Percentiles rank a stretch among this genome's conserved stretches.
These are phyloP conservation scores for Grammothele lineata DNA, from an alignment of 768 basidiomycete genomes.

Conservation along the genomic window DNA sequence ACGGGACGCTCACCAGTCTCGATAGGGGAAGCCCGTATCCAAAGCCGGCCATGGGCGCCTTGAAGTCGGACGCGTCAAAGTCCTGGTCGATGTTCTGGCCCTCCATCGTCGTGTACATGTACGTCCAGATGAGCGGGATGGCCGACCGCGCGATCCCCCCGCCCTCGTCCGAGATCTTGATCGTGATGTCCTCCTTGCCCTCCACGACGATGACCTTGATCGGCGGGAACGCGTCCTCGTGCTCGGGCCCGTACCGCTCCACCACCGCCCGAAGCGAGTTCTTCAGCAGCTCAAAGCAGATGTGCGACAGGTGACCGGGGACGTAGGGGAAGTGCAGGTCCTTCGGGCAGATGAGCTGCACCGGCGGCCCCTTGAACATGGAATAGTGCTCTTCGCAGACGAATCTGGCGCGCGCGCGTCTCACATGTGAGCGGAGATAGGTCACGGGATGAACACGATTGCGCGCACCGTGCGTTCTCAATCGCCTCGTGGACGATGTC, in stretches of 20 bases:
- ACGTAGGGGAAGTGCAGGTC: slow-evolving; percentile 90
- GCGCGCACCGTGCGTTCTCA: slow-evolving; percentile 70
- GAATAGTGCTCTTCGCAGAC: slow-evolving; percentile 94
- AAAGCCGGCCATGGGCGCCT: slow-evolving; percentile 97
- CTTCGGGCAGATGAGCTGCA: slow-evolving; percentile 91
- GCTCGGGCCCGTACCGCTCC: slow-evolving; percentile 81
- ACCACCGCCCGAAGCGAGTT: slow-evolving; percentile 97
- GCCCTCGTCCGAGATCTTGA: slow-evolving; percentile 98
- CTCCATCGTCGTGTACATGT: slow-evolving; percentile 90
- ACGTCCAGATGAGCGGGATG: slow-evolving; percentile 96
- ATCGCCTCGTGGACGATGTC: slow-evolving; percentile 99
- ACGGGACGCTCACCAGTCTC: slow-evolving; percentile 68
- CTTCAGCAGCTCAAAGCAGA: slow-evolving; percentile 94
- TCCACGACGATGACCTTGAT: slow-evolving; percentile 95
- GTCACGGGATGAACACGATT: neutral
- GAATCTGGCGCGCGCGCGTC: slow-evolving; percentile 35
- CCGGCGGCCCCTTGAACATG: slow-evolving; percentile 93
- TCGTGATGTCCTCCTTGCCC: slow-evolving; percentile 97
- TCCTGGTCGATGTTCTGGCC: slow-evolving; percentile 69
- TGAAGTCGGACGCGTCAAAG: slow-evolving; percentile 84
- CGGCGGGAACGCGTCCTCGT: slow-evolving; percentile 76
- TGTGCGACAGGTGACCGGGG: slow-evolving; percentile 94
- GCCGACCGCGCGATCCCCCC: slow-evolving; percentile 89
- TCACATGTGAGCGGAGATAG: neutral
- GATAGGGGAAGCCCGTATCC: slow-evolving; percentile 93